Evolutionary conservation across 139 green algal genomes (phyloP).

Genomic region (Chlamydomonas sp.): DNA sequence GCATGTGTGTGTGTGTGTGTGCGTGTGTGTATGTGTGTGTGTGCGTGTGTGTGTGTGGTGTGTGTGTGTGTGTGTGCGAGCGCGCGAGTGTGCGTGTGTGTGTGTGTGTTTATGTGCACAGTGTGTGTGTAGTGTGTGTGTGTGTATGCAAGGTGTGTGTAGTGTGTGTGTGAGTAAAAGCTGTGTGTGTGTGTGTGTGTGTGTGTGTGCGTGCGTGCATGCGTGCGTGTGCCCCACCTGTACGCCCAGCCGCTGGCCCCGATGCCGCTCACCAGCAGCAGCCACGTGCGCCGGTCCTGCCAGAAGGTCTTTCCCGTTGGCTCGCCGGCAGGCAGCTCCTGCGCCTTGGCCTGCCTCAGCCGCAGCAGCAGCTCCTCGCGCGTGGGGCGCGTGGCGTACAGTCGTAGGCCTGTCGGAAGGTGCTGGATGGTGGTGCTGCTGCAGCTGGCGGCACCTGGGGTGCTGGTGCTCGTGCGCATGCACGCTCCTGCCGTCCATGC

Average conservation of each 20-base stretch:
- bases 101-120: background rate
- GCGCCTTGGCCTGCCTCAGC: background rate
- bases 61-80: too few species aligned
- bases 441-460: too few species aligned
- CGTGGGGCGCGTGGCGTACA: too few species aligned
- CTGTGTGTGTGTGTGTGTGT: background rate
- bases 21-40: background rate
- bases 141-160: background rate
- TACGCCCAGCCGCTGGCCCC: background rate
- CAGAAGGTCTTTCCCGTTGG: background rate
- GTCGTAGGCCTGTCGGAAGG: too few species aligned
- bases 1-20: background rate
- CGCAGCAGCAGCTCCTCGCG: slow-evolving; percentile 10
- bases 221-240: background rate
- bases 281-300: slow-evolving; percentile 3
- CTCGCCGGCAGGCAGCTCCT: background rate
- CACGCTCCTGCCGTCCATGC: too few species aligned
- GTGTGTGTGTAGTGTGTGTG: background rate
- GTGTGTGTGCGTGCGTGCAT: slow-evolving; percentile 2
- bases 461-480: too few species aligned
- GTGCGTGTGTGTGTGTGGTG: background rate
- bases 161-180: background rate
- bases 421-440: too few species aligned
- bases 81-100: background rate
- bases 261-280: background rate